Evolutionary conservation across 441 rosid species (phyloP), one percentile per base, ranked within the genome.

Genomic region (Geranium incanum): DNA sequence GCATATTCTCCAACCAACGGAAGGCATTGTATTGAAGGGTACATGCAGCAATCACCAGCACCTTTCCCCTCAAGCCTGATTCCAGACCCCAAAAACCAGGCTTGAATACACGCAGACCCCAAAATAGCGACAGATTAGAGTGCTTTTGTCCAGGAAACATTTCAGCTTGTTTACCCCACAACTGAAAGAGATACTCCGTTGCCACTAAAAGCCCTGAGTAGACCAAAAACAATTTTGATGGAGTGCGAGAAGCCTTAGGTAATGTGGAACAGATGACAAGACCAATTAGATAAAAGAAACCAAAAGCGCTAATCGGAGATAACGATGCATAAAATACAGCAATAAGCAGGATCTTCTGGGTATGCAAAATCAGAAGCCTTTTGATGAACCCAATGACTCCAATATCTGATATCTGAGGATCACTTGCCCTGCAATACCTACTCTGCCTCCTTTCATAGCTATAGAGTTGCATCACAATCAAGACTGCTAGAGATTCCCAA

Each of bases 401-500:
- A 76, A 85, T 79, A 74, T 87, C 87, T 79, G 83, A 79, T 69
- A 83, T 78, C 79, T 86, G 78, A 57, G 86, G 74, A 70, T 86
- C 85, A 76, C 77, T 78, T 73, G 82, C 74, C 77, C 77, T 85
- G 79, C 80, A 74, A 76, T 81, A 80, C 83, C 88, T 91, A 87
- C 92, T 93, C 80, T 89, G 92, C 80, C 99, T 91, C 85, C 99
- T 88, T 81, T 95, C 99, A 48, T 95, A 95, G 83, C 99, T 93
- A 76, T 91, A 95, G 83, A 93, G 95, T 86, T 93, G 98, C 99
- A 95, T 95, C 81, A 91, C 98, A 71, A 91, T 82, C 85, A 95
- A 77, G 73, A 93, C 92, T 69, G 99, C 98, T 60, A 95, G 83
- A 78, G 99, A 93, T 72, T 95, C 94, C 98, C 99, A 88, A 75